Evolutionary conservation across 352 stramenopile species (phyloP).

Genomic region (Globisporangium paddicum): DNA sequence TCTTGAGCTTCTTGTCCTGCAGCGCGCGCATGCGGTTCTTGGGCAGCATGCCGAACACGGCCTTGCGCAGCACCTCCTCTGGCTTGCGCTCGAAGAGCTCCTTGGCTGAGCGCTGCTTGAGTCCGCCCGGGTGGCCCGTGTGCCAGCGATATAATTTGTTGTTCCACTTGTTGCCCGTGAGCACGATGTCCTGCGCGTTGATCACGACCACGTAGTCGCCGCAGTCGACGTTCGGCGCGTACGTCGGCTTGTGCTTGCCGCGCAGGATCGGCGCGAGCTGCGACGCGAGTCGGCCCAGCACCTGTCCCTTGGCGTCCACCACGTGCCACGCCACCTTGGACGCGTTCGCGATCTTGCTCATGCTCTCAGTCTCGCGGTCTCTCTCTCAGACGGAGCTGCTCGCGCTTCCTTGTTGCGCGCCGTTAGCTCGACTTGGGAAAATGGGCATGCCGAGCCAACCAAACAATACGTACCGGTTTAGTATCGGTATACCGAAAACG

Average conservation of each 20-base stretch:
- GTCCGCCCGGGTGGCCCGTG: constrained; percentile 95
- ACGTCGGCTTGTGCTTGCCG: constrained; percentile 99
- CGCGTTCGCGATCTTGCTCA: constrained; percentile 79
- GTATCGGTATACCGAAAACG: no score
- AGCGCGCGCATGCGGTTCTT: constrained; percentile 95
- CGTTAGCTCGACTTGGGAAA: background rate
- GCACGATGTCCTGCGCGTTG: constrained; percentile 94
- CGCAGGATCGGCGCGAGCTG: constrained; percentile 95
- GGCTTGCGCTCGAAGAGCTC: constrained; percentile 94
- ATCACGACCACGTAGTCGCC: constrained; percentile 98
- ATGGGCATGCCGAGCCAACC: no score
- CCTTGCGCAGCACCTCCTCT: constrained; percentile 94
- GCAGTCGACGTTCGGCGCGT: constrained; percentile 96
- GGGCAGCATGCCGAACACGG: constrained; percentile 97
- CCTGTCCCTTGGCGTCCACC: constrained; percentile 94
- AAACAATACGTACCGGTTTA: no score
- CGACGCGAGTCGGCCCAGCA: constrained; percentile 94
- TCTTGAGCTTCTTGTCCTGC: constrained; percentile 96
- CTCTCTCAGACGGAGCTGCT: background rate
- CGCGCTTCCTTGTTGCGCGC: background rate
- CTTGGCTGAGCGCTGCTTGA: constrained; percentile 94
- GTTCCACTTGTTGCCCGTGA: constrained; percentile 96
- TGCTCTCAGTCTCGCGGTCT: constrained; percentile 17
- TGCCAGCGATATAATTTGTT: constrained; percentile 98
- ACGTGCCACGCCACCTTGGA: constrained; percentile 94